phyloP scores from a whole-genome alignment of 2,329 filamentous ascomycete genomes.

The Colletotrichum limetticola region DNA sequence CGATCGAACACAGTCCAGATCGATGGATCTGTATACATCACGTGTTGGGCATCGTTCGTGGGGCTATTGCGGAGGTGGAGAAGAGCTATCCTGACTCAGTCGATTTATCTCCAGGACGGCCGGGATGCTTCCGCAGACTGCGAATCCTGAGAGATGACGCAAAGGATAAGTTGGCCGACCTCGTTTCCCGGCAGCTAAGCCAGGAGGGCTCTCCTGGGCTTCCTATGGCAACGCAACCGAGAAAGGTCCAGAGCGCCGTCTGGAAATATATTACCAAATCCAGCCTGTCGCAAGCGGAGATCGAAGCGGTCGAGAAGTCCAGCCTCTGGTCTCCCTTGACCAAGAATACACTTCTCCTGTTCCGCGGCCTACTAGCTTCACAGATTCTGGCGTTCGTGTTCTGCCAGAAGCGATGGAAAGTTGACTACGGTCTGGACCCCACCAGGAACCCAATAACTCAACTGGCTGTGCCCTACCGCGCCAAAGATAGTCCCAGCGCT shows the following conservation, averaged over 20 bases:
- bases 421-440: constrained; percentile 70
- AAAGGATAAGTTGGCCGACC: constrained; percentile 41
- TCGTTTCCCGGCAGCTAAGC: constrained; percentile 54
- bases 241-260: constrained; percentile 44
- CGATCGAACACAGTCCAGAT: constrained; percentile 62
- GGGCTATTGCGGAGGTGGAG: too few relatives aligned
- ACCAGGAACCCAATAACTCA: constrained; percentile 51
- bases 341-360: constrained; percentile 53
- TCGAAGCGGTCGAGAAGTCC: constrained; percentile 47
- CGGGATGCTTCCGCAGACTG: too few relatives aligned
- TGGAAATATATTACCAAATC: constrained; percentile 56
- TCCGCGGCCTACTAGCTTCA: constrained; percentile 66
- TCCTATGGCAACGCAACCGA: constrained; percentile 50
- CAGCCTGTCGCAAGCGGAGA: constrained; percentile 42
- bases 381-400: constrained; percentile 66
- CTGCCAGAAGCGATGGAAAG: constrained; percentile 69
- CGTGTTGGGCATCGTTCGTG: constrained; percentile 56
- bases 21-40: constrained; percentile 68
- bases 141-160: constrained; percentile 52
- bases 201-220: constrained; percentile 53
- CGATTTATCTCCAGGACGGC: too few relatives aligned
- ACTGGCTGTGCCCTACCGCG: constrained; percentile 68
- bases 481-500: constrained; percentile 66
- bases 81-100: too few relatives aligned
- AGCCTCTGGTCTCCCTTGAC: constrained; percentile 49